These are phyloP conservation scores for Rhodamnia argentea DNA, from an alignment of 345 rosid species.

Conservation along the genomic window DNA sequence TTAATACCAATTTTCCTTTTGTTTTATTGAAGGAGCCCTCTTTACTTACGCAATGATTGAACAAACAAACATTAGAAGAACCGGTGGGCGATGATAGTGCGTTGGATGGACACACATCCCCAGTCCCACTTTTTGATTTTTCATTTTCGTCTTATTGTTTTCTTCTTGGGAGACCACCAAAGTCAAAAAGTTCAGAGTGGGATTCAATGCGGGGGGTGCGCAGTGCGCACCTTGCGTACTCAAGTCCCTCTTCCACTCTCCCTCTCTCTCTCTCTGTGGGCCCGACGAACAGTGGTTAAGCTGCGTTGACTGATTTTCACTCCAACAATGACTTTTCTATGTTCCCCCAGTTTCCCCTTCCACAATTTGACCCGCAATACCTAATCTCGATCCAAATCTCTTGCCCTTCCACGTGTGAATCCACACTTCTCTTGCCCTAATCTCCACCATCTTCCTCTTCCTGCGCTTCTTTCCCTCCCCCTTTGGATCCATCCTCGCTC, in stretches of 20 bases:
- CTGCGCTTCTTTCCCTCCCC: neutral
- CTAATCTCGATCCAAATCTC: neutral
- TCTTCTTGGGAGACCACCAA: neutral
- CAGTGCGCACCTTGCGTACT: slow-evolving; percentile 12
- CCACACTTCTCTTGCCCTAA: neutral
- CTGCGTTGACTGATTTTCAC: slow-evolving; percentile 19
- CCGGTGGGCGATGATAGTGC: neutral
- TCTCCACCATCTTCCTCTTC: neutral
- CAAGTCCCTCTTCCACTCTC: neutral
- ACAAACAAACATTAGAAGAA: neutral
- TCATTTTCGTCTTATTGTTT: neutral
- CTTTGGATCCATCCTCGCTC: neutral
- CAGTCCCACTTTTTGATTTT: neutral
- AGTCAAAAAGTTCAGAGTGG: neutral
- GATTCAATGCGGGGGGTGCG: neutral
- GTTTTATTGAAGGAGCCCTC: neutral
- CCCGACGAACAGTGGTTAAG: neutral
- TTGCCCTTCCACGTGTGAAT: neutral
- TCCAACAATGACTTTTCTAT: neutral
- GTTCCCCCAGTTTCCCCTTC: neutral
- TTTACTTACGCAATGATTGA: neutral
- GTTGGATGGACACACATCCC: neutral
- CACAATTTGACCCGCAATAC: neutral
- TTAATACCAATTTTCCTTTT: neutral
- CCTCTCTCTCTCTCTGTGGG: neutral